Base-by-base conservation (phyloP, 1,284 basidiomycete species). In the Coniophora puteana region DNA sequence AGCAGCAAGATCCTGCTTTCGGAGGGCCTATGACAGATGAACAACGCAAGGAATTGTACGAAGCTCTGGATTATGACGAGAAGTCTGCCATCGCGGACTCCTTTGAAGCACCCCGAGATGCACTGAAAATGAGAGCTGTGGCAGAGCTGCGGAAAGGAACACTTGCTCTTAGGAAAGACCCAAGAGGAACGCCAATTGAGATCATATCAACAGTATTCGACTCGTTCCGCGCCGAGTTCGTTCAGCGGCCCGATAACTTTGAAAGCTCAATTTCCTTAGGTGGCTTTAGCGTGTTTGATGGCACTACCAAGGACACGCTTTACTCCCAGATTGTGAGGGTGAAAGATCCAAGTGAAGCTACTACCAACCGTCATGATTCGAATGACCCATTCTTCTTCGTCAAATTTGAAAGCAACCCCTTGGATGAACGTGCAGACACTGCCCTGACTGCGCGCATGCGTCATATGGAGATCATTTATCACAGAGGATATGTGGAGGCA, bases 381-480 rank as follows among this genome's bases (percentile, higher is more conserved):
- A 65, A 72, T 16, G 81, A 91, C 38, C 89, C 94, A 2, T 98
- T 99, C 74, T 93, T 99, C 64, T 90, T 79, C 52, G 67, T 96
- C 54, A 91, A 89, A 57, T 91, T 94, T 51, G 97, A 99, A 67
- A 83, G 86, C 46, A 94, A 93, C 51, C 97, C 96, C 7, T 69
- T 98, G 30, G 93, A 98, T 61, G 84, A 88, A 40, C 82, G 92
- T 32, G 94, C 97, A 25, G 95, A 99, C 61, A 96, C 80, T 54
- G 93, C 88, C 0, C 68, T 99, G 41, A 89, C 87, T 5, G 80
- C 97, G 40, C 84, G 83, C 44, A 92, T 99, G 88, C 81, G 93
- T 5, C 92, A 95, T 55, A 89, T 97, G 83, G 95, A 99, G 65
- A 91, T 99, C 51, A 90, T 99, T 43, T 99, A 99, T 58, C 93